Evolutionary conservation across 768 basidiomycete genomes (phyloP).

Genomic region (Paxillus involutus): DNA sequence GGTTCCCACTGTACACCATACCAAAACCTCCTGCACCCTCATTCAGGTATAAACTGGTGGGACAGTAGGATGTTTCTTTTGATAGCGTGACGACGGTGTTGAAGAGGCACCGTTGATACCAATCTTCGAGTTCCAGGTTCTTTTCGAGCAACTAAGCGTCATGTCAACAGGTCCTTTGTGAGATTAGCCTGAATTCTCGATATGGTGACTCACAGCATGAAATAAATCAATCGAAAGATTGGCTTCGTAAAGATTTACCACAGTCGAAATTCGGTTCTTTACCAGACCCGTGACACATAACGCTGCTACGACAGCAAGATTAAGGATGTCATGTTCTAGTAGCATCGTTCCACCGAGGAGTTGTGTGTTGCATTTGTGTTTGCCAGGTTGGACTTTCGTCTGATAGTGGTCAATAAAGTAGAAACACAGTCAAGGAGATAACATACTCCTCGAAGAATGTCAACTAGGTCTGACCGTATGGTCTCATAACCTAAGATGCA

Average conservation of each 20-base stretch:
- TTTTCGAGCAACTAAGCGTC: conserved; percentile 21
- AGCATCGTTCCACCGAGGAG: conserved; percentile 18
- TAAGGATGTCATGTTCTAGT: conserved; percentile 16
- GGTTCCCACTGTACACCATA: conserved; percentile 15
- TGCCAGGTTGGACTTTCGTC: conserved; percentile 4
- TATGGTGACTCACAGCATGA: conserved; percentile 18
- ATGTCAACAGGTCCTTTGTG: conserved; percentile 1
- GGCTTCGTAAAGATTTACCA: neutral
- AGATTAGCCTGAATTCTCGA: neutral
- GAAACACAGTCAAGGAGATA: neutral
- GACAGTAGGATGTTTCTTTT: no score
- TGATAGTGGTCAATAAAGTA: conserved; percentile 10
- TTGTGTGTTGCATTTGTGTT: conserved; percentile 25
- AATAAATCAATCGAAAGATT: conserved; percentile 22
- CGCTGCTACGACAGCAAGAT: conserved; percentile 17
- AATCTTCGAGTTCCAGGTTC: conserved; percentile 11
- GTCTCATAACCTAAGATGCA: no score
- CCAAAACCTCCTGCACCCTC: conserved; percentile 23
- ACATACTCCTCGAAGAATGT: conserved; percentile 18
- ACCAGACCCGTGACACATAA: conserved; percentile 8
- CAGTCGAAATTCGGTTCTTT: conserved; percentile 3
- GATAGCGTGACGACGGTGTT: conserved; percentile 17
- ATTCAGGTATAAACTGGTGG: conserved; percentile 11
- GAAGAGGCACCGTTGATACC: conserved; percentile 16
- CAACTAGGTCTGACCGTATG: no score